A percentile compares a stretch with the other conserved stretches of the same genome.
phyloP scores from a whole-genome alignment of 441 rosid genomes.

The Sinapis alba region DNA sequence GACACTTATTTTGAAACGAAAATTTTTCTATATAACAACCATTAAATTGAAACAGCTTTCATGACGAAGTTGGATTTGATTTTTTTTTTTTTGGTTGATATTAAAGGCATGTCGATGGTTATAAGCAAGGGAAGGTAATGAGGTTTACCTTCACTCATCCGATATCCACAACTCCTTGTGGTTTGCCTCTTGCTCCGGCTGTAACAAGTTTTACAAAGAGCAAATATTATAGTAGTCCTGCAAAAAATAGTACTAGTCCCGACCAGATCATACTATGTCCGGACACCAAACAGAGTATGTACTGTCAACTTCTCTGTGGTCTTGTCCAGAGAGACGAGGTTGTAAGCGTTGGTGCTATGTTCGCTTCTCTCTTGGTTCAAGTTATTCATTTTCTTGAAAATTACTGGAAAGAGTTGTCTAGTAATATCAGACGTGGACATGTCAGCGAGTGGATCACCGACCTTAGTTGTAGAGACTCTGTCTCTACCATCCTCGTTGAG shows the following conservation, averaged over 20 bases:
- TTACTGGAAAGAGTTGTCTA: background rate
- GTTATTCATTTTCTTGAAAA: background rate
- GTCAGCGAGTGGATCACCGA: background rate
- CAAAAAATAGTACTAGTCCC: background rate
- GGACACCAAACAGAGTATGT: background rate
- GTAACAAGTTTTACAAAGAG: background rate
- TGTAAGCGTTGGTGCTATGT: background rate
- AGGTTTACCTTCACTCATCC: background rate
- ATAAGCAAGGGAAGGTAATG: background rate
- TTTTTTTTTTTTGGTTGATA: background rate
- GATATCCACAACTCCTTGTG: slow-evolving; percentile 2
- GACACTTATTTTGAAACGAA: too few species aligned
- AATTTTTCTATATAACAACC: too few species aligned
- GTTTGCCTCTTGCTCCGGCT: background rate
- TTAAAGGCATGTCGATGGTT: background rate
- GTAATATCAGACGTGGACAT: background rate
- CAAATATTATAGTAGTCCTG: background rate
- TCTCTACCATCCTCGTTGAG: background rate
- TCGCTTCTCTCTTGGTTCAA: background rate
- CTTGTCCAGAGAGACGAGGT: background rate
- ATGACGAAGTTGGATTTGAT: background rate
- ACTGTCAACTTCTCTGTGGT: background rate
- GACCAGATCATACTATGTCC: background rate
- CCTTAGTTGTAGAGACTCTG: background rate
- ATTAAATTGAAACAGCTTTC: too few species aligned